Evolutionary conservation across 495 filamentous ascomycete species (phyloP).

Genomic region (Glutinoglossum americanum): DNA sequence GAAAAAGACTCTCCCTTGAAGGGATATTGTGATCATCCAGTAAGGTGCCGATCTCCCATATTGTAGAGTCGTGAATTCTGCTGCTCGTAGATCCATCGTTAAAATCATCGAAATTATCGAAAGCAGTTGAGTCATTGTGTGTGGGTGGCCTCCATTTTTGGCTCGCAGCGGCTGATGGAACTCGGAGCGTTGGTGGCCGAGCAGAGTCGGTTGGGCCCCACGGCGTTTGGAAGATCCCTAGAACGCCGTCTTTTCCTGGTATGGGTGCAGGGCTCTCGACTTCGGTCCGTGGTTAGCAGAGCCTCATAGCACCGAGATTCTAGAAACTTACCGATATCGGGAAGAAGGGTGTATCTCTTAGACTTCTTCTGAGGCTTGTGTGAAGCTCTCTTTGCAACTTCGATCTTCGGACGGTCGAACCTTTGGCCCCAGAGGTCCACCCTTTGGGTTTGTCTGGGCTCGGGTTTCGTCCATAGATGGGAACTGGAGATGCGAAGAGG

Average conservation of each 20-base stretch:
- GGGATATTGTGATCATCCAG: background rate
- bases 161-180: constrained; percentile 23
- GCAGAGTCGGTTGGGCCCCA: constrained; percentile 34
- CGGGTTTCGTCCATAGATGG: constrained; percentile 11
- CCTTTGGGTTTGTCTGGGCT: constrained; percentile 8
- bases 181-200: background rate
- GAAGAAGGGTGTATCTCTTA: constrained; percentile 28
- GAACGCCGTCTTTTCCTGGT: constrained; percentile 26
- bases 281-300: background rate
- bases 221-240: constrained; percentile 35
- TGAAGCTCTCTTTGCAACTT: constrained; percentile 14
- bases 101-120: constrained; percentile 11
- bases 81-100: constrained; percentile 27
- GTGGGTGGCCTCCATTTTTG: no score
- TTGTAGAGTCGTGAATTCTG: constrained; percentile 4
- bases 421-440: constrained; percentile 14
- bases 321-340: constrained; percentile 21
- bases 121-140: no score
- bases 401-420: constrained; percentile 9
- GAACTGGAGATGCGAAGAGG: constrained; percentile 8
- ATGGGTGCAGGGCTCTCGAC: constrained; percentile 31
- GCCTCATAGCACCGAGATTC: no score
- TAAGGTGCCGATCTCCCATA: background rate
- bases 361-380: constrained; percentile 26
- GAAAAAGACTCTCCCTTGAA: background rate